These are phyloP conservation scores for Chaetomium fimeti DNA, from an alignment of 495 filamentous ascomycete species.

Conservation along the genomic window DNA sequence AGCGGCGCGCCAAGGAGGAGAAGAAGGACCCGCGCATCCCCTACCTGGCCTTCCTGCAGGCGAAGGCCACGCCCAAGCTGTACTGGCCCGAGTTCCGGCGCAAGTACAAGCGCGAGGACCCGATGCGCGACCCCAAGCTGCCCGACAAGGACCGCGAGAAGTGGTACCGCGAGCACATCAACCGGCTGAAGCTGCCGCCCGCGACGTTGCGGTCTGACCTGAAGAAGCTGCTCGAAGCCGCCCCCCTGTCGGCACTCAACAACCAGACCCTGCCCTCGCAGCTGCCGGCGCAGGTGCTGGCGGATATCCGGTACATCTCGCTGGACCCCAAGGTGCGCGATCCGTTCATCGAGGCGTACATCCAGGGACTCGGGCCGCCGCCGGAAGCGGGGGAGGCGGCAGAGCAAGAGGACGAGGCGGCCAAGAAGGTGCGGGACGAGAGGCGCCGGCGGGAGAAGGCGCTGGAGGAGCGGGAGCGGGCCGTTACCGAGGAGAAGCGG, in stretches of 20 bases:
- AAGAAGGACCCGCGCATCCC: constrained; percentile 83
- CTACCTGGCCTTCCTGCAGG: constrained; percentile 78
- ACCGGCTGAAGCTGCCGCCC: constrained; percentile 70
- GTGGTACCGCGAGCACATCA: constrained; percentile 84
- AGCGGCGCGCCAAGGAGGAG: constrained; percentile 69
- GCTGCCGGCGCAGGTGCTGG: constrained; percentile 66
- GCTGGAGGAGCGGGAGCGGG: constrained; percentile 68
- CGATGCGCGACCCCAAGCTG: constrained; percentile 75
- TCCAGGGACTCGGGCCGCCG: constrained; percentile 67
- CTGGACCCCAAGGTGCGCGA: constrained; percentile 67
- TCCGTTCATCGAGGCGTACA: constrained; percentile 70
- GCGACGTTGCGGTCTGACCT: constrained; percentile 76
- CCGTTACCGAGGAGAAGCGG: constrained; percentile 72
- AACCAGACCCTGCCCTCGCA: constrained; percentile 59
- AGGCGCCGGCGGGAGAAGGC: constrained; percentile 69
- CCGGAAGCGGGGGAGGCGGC: constrained; percentile 49
- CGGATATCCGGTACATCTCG: constrained; percentile 80
- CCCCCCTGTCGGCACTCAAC: constrained; percentile 64
- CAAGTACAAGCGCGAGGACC: constrained; percentile 76
- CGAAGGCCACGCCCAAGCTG: constrained; percentile 78
- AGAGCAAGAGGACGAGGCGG: constrained; percentile 60
- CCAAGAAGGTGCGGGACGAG: constrained; percentile 61
- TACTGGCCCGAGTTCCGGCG: constrained; percentile 97
- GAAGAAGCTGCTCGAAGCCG: constrained; percentile 67
- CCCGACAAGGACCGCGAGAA: constrained; percentile 88